Percentiles rank a stretch among this genome's conserved stretches.
Conservation (phyloP, 495 filamentous ascomycete genomes). For the Neurospora cerealis region DNA sequence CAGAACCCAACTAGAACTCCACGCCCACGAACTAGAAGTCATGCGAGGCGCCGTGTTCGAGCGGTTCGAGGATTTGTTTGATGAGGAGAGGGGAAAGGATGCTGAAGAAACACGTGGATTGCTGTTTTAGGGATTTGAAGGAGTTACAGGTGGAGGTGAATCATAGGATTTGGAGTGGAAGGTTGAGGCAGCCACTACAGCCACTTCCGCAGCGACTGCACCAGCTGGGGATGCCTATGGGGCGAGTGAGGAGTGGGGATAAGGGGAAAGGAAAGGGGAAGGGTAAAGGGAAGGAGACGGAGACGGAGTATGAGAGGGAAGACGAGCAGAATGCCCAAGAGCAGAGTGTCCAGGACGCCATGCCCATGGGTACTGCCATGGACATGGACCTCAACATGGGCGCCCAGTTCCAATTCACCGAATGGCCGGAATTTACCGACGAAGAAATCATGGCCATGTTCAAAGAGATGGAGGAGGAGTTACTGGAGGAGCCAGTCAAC, state of each 20-base stretch:
- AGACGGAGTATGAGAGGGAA: neutral
- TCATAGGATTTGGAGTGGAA: neutral
- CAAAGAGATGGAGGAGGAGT: neutral
- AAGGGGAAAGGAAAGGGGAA: neutral
- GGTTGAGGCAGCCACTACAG: neutral
- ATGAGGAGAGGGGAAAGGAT: neutral
- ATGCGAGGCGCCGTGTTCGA: neutral
- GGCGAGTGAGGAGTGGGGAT: no score
- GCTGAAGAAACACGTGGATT: neutral
- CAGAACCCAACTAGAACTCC: neutral
- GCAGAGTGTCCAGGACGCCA: neutral
- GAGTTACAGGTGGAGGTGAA: neutral
- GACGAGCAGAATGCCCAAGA: neutral
- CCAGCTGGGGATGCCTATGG: neutral
- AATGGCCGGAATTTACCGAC: neutral
- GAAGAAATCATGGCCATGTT: neutral
- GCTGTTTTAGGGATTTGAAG: neutral
- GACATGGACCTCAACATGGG: neutral
- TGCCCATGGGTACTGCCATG: neutral
- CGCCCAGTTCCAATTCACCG: neutral
- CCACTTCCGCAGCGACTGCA: neutral
- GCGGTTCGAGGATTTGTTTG: neutral
- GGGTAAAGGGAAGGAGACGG: neutral
- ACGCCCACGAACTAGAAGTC: neutral
- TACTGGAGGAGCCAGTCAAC: neutral